phyloP scores from a whole-genome alignment of 139 green algal genomes.

The Closterium sp. region DNA sequence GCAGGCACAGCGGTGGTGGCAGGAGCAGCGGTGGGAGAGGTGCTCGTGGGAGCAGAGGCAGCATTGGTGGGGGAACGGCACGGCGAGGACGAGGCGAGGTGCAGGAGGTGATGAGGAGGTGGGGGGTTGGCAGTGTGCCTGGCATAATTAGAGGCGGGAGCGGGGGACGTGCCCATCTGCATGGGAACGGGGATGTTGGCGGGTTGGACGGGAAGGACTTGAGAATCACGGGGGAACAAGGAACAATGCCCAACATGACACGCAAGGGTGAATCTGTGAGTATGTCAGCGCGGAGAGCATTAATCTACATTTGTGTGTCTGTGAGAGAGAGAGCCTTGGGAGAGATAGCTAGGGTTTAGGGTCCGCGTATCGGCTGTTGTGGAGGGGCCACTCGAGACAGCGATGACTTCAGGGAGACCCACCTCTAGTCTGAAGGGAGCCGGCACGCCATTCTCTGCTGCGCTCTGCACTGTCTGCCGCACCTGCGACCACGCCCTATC shows the following conservation, averaged over 20 bases:
- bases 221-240: background rate
- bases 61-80: background rate
- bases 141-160: background rate
- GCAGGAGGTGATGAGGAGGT: background rate
- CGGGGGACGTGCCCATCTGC: background rate
- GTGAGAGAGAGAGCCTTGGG: too few relatives aligned
- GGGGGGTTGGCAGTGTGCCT: background rate
- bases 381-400: too few relatives aligned
- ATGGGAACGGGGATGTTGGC: background rate
- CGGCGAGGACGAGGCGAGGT: background rate
- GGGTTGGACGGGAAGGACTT: background rate
- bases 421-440: background rate
- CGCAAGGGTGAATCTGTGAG: too few relatives aligned
- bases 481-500: background rate
- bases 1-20: background rate
- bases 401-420: too few relatives aligned
- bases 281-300: too few relatives aligned
- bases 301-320: too few relatives aligned
- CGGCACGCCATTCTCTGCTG: background rate
- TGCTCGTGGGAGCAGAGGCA: background rate
- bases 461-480: background rate
- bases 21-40: background rate
- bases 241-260: too few relatives aligned
- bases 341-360: too few relatives aligned
- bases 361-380: too few relatives aligned